Evolutionary conservation across 169 alveolate genomes (phyloP).

Genomic region (Perkinsus chesapeaki): DNA sequence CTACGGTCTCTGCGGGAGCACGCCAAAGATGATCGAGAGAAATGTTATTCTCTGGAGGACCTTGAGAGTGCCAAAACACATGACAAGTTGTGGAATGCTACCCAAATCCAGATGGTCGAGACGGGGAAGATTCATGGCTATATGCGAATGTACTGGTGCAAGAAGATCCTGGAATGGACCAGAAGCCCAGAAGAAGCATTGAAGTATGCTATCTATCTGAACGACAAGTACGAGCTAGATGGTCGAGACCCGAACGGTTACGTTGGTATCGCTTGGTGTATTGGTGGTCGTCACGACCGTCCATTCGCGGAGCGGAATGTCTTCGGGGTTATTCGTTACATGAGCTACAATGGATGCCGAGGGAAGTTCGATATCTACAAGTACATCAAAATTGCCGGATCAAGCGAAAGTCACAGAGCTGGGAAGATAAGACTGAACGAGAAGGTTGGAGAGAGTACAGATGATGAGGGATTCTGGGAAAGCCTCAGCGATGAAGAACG

Average conservation of each 20-base stretch:
- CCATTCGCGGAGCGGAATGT: constrained; percentile 40
- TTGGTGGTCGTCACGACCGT: constrained; percentile 48
- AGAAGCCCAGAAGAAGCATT: constrained; percentile 47
- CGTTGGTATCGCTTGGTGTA: constrained; percentile 42
- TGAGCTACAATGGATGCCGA: constrained; percentile 41
- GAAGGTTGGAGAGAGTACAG: not conserved
- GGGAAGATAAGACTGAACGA: not conserved
- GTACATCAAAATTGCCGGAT: constrained; percentile 15
- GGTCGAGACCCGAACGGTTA: constrained; percentile 46
- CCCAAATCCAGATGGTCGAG: constrained; percentile 51
- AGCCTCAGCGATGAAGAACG: not conserved
- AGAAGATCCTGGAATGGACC: constrained; percentile 62
- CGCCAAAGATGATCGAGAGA: constrained; percentile 48
- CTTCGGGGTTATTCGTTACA: constrained; percentile 38
- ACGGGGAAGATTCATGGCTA: constrained; percentile 62
- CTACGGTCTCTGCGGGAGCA: constrained; percentile 48
- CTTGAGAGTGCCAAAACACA: constrained; percentile 59
- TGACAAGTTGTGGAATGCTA: constrained; percentile 60
- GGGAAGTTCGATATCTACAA: constrained; percentile 36
- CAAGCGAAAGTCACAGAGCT: constrained; percentile 13
- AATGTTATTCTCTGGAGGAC: constrained; percentile 31
- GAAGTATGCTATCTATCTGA: constrained; percentile 45
- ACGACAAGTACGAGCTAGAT: constrained; percentile 51
- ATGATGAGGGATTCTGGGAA: not conserved
- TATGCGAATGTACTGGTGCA: constrained; percentile 63